These are phyloP conservation scores for Torulaspora globosa DNA, from an alignment of 1,139 yeast species.

Conservation along the genomic window DNA sequence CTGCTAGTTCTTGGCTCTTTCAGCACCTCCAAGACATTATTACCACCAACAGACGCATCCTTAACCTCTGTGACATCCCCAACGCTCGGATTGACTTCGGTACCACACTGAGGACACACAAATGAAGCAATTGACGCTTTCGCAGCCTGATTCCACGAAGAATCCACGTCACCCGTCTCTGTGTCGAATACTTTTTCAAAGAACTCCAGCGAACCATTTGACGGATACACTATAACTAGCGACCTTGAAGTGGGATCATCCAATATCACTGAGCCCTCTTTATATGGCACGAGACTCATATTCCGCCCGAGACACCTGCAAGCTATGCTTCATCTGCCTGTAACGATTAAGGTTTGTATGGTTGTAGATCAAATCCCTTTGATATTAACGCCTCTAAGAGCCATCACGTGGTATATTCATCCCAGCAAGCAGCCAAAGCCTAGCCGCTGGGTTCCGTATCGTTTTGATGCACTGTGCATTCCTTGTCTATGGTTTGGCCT, in stretches of 20 bases:
- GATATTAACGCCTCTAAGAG: background rate
- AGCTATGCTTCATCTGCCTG: background rate
- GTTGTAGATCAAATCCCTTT: conserved; percentile 1
- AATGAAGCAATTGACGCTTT: conserved; percentile 16
- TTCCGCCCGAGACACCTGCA: too few species aligned
- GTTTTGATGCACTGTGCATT: too few species aligned
- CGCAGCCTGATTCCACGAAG: conserved; percentile 1
- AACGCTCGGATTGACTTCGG: conserved; percentile 16
- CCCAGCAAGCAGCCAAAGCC: background rate
- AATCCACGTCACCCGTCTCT: conserved; percentile 6
- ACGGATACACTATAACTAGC: conserved; percentile 32
- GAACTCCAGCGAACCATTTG: conserved; percentile 26
- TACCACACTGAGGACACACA: conserved; percentile 23
- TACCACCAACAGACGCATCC: background rate
- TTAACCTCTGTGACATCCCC: background rate
- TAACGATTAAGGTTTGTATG: background rate
- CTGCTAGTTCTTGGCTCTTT: conserved; percentile 1
- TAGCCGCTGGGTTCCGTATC: too few species aligned
- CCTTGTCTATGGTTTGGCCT: background rate
- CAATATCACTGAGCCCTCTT: conserved; percentile 30
- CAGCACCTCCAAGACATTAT: background rate
- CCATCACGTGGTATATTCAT: background rate
- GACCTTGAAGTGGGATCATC: conserved; percentile 33
- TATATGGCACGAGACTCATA: conserved; percentile 34
- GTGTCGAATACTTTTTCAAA: conserved; percentile 20